Evolutionary conservation across 345 rosid species (phyloP).

Genomic region (Anacardium occidentale): DNA sequence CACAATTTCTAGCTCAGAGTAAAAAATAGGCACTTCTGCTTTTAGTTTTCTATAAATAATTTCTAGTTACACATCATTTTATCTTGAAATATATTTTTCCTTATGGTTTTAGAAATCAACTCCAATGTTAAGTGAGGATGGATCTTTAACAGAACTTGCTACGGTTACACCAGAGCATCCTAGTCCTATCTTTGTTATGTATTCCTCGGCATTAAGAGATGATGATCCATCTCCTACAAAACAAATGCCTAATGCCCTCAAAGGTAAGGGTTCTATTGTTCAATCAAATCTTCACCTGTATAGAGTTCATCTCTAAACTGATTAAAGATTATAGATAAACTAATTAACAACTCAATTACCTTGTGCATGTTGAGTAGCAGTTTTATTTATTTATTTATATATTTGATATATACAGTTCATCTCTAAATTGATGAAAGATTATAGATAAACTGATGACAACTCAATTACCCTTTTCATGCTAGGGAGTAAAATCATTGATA

Average conservation of each 20-base stretch:
- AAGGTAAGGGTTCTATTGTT: slow-evolving; percentile 40
- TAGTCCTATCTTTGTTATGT: slow-evolving; percentile 90
- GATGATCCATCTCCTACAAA: slow-evolving; percentile 64
- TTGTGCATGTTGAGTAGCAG: too few relatives aligned
- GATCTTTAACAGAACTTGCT: slow-evolving; percentile 54
- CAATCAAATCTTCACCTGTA: neutral
- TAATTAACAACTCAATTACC: too few relatives aligned
- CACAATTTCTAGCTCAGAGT: slow-evolving; percentile 42
- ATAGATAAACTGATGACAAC: too few relatives aligned
- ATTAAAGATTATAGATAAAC: too few relatives aligned
- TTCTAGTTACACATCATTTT: neutral
- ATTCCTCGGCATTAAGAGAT: slow-evolving; percentile 51
- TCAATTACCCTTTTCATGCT: too few relatives aligned
- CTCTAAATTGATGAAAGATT: too few relatives aligned
- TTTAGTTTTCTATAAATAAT: slow-evolving; percentile 4
- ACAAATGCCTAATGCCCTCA: slow-evolving; percentile 27
- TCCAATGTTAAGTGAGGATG: slow-evolving; percentile 42
- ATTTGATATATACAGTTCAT: too few relatives aligned
- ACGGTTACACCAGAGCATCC: slow-evolving; percentile 58
- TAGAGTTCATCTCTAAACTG: neutral
- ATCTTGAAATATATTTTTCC: slow-evolving; percentile 15
- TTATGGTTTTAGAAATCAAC: slow-evolving; percentile 44
- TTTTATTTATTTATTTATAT: too few relatives aligned
- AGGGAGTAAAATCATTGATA: too few relatives aligned
- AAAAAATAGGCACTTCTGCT: slow-evolving; percentile 45